Evolutionary conservation across 768 basidiomycete species (phyloP).

Genomic region (Psilocybe cubensis): DNA sequence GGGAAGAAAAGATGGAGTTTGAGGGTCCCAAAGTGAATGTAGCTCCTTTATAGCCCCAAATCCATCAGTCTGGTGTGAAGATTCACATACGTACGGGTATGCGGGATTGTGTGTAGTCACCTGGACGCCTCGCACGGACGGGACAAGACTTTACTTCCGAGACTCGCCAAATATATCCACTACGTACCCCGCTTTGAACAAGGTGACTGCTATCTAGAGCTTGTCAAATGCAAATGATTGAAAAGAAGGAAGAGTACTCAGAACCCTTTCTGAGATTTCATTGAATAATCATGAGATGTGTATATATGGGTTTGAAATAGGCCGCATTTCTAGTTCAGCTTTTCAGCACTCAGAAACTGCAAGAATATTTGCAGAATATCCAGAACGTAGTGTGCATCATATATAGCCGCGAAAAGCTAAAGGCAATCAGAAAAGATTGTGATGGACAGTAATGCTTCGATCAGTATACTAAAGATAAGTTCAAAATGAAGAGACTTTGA

Average conservation of each 20-base stretch:
- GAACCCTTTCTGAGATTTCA: too few species aligned
- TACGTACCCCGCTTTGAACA: not conserved
- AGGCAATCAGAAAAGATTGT: not conserved
- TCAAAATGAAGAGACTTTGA: too few species aligned
- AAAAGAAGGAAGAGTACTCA: too few species aligned
- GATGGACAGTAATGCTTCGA: not conserved
- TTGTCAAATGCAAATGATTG: too few species aligned
- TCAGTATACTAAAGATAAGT: not conserved
- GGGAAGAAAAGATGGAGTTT: not conserved
- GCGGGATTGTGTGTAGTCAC: not conserved
- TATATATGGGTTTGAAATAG: too few species aligned
- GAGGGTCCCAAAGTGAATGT: not conserved
- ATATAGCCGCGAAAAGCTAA: not conserved
- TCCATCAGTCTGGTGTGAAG: slow-evolving; percentile 4
- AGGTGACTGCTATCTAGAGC: not conserved
- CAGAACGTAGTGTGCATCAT: too few species aligned
- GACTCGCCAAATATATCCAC: slow-evolving; percentile 1
- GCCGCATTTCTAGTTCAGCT: too few species aligned
- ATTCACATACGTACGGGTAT: slow-evolving; percentile 2
- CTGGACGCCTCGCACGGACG: not conserved
- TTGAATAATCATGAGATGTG: too few species aligned
- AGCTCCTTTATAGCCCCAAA: slow-evolving; percentile 13
- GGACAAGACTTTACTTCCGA: slow-evolving; percentile 1
- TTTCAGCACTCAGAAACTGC: too few species aligned
- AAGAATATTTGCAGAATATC: too few species aligned